Evolutionary conservation across 345 rosid species (phyloP).

Genomic region (Kernera saxatilis): DNA sequence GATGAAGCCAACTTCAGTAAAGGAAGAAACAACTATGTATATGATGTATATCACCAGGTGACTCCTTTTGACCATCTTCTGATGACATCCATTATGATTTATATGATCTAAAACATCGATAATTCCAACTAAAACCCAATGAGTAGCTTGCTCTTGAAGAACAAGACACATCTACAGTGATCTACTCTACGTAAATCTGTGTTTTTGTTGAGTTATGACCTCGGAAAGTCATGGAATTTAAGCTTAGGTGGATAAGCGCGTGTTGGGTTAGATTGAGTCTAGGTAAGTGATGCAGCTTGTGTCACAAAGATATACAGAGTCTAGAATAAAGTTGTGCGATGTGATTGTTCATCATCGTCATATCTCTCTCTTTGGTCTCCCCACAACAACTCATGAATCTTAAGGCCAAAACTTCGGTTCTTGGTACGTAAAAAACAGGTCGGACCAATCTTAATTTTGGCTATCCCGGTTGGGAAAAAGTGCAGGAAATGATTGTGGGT

Average conservation of each 20-base stretch:
- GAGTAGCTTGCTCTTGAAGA: not conserved
- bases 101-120: not conserved
- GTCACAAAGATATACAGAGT: slow-evolving; percentile 12
- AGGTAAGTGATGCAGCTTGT: slow-evolving; percentile 14
- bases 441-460: not conserved
- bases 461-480: not conserved
- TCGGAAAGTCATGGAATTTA: not conserved
- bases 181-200: not conserved
- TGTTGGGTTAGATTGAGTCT: slow-evolving; percentile 26
- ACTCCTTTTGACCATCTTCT: not conserved
- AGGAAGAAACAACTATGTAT: slow-evolving; percentile 13
- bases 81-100: not conserved
- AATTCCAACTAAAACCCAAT: not conserved
- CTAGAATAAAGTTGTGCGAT: not conserved
- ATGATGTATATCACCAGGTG: slow-evolving; percentile 28
- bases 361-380: not conserved
- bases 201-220: not conserved
- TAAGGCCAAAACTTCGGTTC: not conserved
- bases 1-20: slow-evolving; percentile 30
- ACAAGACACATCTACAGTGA: not conserved
- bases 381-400: not conserved
- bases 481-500: not conserved
- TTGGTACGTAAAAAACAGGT: not conserved
- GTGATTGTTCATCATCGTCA: slow-evolving; percentile 2
- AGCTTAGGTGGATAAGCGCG: slow-evolving; percentile 1